Evolutionary conservation across 169 alveolate genomes (phyloP).

Genomic region (Blepharisma undulans): DNA sequence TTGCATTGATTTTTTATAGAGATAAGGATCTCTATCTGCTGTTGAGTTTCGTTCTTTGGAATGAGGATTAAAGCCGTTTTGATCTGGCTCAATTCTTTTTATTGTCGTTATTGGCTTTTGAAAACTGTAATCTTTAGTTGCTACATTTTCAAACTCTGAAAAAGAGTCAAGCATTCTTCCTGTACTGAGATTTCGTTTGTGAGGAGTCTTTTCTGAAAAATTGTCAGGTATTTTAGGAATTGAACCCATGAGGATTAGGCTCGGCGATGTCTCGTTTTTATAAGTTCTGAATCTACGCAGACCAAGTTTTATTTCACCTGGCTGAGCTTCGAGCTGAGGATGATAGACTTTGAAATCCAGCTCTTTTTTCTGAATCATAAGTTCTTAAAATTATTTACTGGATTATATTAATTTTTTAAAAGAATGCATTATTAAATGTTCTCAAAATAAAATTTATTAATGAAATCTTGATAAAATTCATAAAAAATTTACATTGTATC

Average conservation of each 20-base stretch:
- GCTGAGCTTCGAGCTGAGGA: background rate
- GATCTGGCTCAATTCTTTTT: background rate
- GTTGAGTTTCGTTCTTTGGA: background rate
- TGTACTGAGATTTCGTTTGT: background rate
- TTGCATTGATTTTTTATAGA: background rate
- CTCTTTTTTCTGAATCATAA: background rate
- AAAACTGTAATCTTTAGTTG: background rate
- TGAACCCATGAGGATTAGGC: background rate
- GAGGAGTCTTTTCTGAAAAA: background rate
- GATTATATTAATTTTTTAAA: no score
- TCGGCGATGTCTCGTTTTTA: background rate
- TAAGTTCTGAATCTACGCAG: background rate
- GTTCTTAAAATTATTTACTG: background rate
- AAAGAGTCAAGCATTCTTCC: background rate
- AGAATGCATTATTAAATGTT: no score
- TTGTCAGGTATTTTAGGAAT: background rate
- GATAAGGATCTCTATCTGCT: background rate
- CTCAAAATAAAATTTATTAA: no score
- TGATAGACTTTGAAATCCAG: background rate
- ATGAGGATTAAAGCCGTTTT: background rate
- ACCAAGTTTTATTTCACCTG: background rate
- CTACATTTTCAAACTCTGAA: background rate
- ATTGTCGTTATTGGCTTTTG: background rate
- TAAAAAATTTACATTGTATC: no score
- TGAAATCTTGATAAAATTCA: no score